Percentiles rank a stretch among this genome's conserved stretches.
Evolutionary conservation across 177 flowering plant genomes (phyloP).

Genomic region (Vitis hybrid): DNA sequence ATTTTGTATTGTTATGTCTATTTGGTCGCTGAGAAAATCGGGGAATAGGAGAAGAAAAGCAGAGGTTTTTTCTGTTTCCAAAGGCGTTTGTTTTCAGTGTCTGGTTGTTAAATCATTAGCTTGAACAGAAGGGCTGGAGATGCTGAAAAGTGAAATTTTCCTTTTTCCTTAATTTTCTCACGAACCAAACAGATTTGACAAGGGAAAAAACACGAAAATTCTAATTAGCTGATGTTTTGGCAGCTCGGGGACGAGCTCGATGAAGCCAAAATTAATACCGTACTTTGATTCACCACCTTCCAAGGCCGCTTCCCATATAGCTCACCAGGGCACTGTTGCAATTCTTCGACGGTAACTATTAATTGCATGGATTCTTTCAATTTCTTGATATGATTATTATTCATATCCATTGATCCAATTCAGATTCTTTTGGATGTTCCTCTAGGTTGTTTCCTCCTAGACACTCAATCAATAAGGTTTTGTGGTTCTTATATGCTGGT

Average conservation of each 20-base stretch:
- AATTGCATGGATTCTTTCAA: not conserved
- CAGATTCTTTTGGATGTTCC: not conserved
- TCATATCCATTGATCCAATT: not conserved
- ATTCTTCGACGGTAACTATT: constrained; percentile 32
- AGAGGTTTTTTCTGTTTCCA: not conserved
- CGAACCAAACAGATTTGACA: not conserved
- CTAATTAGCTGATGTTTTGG: not conserved
- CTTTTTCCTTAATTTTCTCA: not conserved
- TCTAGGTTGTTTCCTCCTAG: constrained; percentile 45
- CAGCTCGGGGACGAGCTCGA: constrained; percentile 46
- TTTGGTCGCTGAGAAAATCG: not conserved
- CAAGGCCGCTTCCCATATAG: constrained; percentile 32
- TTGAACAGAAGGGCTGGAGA: too few relatives aligned
- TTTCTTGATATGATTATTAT: not conserved
- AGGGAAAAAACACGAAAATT: not conserved
- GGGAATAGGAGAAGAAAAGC: not conserved
- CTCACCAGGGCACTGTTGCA: constrained; percentile 35
- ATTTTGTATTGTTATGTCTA: not conserved
- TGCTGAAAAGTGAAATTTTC: not conserved
- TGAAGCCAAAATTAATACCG: constrained; percentile 51
- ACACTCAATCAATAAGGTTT: constrained; percentile 26
- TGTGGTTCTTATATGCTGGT: constrained; percentile 42
- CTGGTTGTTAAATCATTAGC: too few relatives aligned
- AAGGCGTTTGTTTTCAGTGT: too few relatives aligned
- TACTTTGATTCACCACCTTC: constrained; percentile 39